Evolutionary conservation across 345 rosid species (phyloP).

Genomic region (Noccaea bulbosa): DNA sequence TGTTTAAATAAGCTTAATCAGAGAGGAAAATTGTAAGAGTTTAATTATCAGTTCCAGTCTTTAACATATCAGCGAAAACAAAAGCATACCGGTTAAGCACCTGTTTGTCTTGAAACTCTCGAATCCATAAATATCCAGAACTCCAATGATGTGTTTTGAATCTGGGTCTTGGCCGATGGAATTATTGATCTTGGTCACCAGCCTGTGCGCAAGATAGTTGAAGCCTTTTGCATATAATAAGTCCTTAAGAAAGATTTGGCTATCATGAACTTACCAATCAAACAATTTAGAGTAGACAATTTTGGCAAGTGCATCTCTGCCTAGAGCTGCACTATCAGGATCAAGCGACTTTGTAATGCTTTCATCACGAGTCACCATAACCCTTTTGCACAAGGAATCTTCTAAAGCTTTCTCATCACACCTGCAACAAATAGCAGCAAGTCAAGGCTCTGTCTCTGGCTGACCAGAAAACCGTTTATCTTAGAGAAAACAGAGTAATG

Average conservation of each 20-base stretch:
- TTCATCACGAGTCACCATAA: constrained; percentile 95
- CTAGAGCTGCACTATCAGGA: constrained; percentile 80
- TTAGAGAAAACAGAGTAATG: constrained; percentile 31
- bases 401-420: constrained; percentile 85
- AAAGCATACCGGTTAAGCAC: constrained; percentile 90
- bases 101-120: constrained; percentile 99
- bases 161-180: constrained; percentile 92
- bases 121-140: constrained; percentile 98
- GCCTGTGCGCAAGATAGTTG: constrained; percentile 55
- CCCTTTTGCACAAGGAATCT: constrained; percentile 94
- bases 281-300: constrained; percentile 88
- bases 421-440: constrained; percentile 55
- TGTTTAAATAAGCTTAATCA: constrained; percentile 25
- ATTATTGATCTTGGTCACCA: constrained; percentile 84
- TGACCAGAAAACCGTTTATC: constrained; percentile 33
- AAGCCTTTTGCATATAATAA: constrained; percentile 4
- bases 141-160: constrained; percentile 83
- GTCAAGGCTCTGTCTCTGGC: constrained; percentile 27
- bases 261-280: constrained; percentile 68
- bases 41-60: constrained; percentile 25
- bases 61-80: constrained; percentile 43
- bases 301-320: constrained; percentile 96
- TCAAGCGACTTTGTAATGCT: constrained; percentile 90
- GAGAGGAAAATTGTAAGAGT: constrained; percentile 15
- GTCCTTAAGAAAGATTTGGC: background rate